phyloP scores from a whole-genome alignment of 768 basidiomycete genomes.

The Tricholoma flavovirens region DNA sequence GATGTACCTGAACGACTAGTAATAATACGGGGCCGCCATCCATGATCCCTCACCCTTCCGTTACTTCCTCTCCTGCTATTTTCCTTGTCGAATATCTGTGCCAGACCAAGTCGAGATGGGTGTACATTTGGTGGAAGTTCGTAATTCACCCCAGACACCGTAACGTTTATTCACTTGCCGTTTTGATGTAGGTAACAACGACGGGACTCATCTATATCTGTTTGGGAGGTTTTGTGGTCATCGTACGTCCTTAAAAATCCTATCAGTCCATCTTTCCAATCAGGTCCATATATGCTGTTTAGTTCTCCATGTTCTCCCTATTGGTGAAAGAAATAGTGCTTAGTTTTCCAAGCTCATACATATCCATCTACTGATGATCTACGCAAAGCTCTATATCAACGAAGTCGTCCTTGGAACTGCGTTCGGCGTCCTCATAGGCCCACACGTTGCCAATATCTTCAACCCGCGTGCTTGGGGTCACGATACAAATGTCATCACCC shows the following conservation, averaged over 20 bases:
- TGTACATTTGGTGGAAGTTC: conserved; percentile 27
- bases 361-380: background rate
- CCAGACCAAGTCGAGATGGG: background rate
- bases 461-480: conserved; percentile 73
- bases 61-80: too few relatives aligned
- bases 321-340: conserved; percentile 75
- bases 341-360: background rate
- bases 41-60: too few relatives aligned
- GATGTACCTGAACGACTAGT: too few relatives aligned
- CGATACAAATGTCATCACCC: conserved; percentile 47
- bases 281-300: background rate
- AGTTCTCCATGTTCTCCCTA: conserved; percentile 85
- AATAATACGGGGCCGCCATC: too few relatives aligned
- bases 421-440: conserved; percentile 63
- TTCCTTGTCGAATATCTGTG: too few relatives aligned
- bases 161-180: conserved; percentile 20
- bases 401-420: conserved; percentile 91
- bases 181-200: conserved; percentile 40
- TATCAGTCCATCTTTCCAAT: background rate
- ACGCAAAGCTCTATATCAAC: conserved; percentile 69
- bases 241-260: conserved; percentile 2
- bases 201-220: conserved; percentile 56
- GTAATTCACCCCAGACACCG: conserved; percentile 11
- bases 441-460: conserved; percentile 65
- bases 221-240: conserved; percentile 43